Percentiles rank a stretch among this genome's conserved stretches.
phyloP scores from a whole-genome alignment of 371 early-diverging fungal species.

The Mucor ambiguus region DNA sequence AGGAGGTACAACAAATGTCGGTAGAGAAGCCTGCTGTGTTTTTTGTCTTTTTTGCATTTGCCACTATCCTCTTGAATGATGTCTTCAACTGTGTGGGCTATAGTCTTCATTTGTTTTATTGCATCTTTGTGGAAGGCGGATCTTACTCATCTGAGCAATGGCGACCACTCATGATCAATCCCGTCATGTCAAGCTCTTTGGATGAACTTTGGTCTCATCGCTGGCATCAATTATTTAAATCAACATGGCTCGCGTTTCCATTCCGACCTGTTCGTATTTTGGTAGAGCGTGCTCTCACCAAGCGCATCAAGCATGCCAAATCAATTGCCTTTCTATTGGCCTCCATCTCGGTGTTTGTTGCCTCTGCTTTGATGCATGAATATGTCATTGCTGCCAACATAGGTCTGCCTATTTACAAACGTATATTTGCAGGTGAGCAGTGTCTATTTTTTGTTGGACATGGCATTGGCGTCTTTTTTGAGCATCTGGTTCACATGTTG shows the following conservation, averaged over 20 bases:
- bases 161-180: constrained; percentile 37
- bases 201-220: constrained; percentile 44
- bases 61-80: constrained; percentile 22
- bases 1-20: constrained; percentile 21
- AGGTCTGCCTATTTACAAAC: constrained; percentile 16
- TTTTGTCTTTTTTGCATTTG: constrained; percentile 25
- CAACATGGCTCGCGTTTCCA: constrained; percentile 46
- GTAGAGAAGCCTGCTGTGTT: constrained; percentile 25
- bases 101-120: constrained; percentile 33
- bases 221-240: constrained; percentile 45
- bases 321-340: constrained; percentile 16
- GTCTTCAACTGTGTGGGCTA: constrained; percentile 37
- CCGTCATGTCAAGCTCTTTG: constrained; percentile 30
- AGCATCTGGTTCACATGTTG: background rate
- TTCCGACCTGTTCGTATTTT: constrained; percentile 40
- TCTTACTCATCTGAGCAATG: constrained; percentile 48
- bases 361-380: constrained; percentile 27
- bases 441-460: constrained; percentile 19
- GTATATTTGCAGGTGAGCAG: constrained; percentile 23
- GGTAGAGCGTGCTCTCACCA: constrained; percentile 25
- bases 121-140: constrained; percentile 35
- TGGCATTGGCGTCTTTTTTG: constrained; percentile 19
- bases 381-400: constrained; percentile 21
- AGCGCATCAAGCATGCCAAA: constrained; percentile 28
- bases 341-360: constrained; percentile 20